Percentiles rank a stretch among this genome's conserved stretches.
phyloP scores from a whole-genome alignment of 495 filamentous ascomycete genomes.

The Xylaria telfairii region DNA sequence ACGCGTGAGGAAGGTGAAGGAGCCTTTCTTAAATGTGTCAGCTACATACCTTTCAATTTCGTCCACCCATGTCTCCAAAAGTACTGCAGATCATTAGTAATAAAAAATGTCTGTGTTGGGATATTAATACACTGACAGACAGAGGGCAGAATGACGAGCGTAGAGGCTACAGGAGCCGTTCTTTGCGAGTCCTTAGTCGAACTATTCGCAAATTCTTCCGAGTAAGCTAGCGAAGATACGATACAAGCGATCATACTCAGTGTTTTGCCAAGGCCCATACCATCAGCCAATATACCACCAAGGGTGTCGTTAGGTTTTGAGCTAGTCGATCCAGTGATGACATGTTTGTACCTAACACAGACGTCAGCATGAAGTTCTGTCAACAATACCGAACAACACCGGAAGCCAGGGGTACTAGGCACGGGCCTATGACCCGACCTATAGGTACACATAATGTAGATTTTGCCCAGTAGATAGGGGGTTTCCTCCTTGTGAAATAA shows the following conservation, averaged over 20 bases:
- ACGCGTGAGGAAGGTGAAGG: neutral
- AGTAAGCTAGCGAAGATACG: conserved; percentile 24
- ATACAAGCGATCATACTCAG: conserved; percentile 37
- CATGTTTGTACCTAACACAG: neutral
- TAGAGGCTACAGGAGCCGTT: neutral
- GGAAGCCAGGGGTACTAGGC: too few relatives aligned
- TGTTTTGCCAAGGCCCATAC: conserved; percentile 42
- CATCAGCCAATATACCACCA: conserved; percentile 9
- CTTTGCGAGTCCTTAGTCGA: neutral
- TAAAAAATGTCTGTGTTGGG: neutral
- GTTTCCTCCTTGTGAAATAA: too few relatives aligned
- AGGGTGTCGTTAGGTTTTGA: neutral
- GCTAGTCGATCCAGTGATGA: conserved; percentile 20
- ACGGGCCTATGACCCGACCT: too few relatives aligned
- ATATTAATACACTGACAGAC: conserved; percentile 6
- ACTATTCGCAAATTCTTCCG: conserved; percentile 27
- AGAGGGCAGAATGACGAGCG: conserved; percentile 3
- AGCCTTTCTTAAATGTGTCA: neutral
- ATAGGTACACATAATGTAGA: too few relatives aligned
- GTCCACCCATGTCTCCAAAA: neutral
- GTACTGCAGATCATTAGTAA: neutral
- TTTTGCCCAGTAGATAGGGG: too few relatives aligned
- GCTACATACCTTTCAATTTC: conserved; percentile 3
- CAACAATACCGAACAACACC: too few relatives aligned
- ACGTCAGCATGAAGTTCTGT: too few relatives aligned